Evolutionary conservation across 495 filamentous ascomycete species (phyloP).

Genomic region (Aspergillus olivimuriae): DNA sequence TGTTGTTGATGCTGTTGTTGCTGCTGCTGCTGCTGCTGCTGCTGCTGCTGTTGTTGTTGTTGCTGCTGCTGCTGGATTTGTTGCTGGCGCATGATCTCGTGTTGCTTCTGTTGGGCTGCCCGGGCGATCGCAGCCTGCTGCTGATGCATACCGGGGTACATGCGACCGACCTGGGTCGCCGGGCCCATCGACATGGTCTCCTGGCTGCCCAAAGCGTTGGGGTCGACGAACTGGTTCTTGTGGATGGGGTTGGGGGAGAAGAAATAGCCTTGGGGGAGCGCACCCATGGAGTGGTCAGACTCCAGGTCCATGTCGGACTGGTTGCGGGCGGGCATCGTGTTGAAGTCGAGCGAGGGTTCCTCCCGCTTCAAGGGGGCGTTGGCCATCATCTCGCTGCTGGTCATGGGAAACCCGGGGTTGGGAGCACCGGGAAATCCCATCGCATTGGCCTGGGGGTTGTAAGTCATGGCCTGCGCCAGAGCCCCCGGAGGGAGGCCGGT

Average conservation of each 20-base stretch:
- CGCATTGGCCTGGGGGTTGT: slow-evolving; percentile 51
- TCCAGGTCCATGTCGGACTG: slow-evolving; percentile 51
- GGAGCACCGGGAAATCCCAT: slow-evolving; percentile 50
- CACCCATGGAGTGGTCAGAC: slow-evolving; percentile 57
- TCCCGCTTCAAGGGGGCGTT: slow-evolving; percentile 45
- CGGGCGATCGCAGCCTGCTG: slow-evolving; percentile 78
- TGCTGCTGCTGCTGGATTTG: slow-evolving; percentile 42
- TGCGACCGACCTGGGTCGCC: slow-evolving; percentile 56
- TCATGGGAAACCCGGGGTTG: slow-evolving; percentile 38
- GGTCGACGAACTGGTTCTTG: slow-evolving; percentile 57
- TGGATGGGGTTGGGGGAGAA: slow-evolving; percentile 31
- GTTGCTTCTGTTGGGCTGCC: slow-evolving; percentile 60
- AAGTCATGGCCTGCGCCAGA: slow-evolving; percentile 60
- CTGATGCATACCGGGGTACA: slow-evolving; percentile 88
- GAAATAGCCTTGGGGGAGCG: slow-evolving; percentile 45
- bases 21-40: too few species aligned
- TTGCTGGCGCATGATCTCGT: slow-evolving; percentile 57
- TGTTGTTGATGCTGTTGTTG: too few species aligned
- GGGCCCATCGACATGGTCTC: slow-evolving; percentile 41
- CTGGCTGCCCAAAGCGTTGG: slow-evolving; percentile 59
- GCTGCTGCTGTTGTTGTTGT: slow-evolving; percentile 21
- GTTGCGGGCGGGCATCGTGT: slow-evolving; percentile 43
- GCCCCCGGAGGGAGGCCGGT: slow-evolving; percentile 79
- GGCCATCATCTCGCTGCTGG: slow-evolving; percentile 41
- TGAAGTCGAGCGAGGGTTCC: slow-evolving; percentile 46